phyloP scores from a whole-genome alignment of 306 rosid genomes.

The Trifolium repens region DNA sequence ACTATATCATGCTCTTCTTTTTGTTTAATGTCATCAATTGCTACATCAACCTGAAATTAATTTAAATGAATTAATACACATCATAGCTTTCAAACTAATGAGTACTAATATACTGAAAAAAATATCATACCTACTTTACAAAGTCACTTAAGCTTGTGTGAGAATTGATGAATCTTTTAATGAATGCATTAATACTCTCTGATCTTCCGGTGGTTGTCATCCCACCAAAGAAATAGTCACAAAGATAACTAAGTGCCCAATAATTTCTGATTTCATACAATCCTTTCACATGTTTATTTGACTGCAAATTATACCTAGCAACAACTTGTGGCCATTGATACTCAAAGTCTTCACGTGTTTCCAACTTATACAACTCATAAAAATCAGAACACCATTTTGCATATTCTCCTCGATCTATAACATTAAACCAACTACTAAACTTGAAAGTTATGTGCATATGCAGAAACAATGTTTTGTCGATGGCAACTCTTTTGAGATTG shows the following conservation, averaged over 20 bases:
- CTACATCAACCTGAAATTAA: neutral
- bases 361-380: constrained; percentile 3
- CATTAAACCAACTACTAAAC: neutral
- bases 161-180: constrained; percentile 12
- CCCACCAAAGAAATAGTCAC: too few relatives aligned
- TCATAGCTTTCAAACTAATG: neutral
- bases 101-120: too few relatives aligned
- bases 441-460: neutral
- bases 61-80: neutral
- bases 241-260: too few relatives aligned
- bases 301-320: neutral
- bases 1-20: neutral
- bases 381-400: neutral
- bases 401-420: neutral
- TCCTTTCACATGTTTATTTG: constrained; percentile 25
- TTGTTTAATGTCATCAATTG: neutral
- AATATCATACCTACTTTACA: neutral
- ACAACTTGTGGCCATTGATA: neutral
- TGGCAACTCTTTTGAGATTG: too few relatives aligned
- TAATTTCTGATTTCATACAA: neutral
- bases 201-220: too few relatives aligned
- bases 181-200: too few relatives aligned
- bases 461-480: too few relatives aligned
- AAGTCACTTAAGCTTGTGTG: neutral
- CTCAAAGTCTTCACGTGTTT: constrained; percentile 30